A percentile compares a stretch with the other conserved stretches of the same genome.
Evolutionary conservation across 257 asterid genomes (phyloP).

Genomic region (Solanum chiquidenum): DNA sequence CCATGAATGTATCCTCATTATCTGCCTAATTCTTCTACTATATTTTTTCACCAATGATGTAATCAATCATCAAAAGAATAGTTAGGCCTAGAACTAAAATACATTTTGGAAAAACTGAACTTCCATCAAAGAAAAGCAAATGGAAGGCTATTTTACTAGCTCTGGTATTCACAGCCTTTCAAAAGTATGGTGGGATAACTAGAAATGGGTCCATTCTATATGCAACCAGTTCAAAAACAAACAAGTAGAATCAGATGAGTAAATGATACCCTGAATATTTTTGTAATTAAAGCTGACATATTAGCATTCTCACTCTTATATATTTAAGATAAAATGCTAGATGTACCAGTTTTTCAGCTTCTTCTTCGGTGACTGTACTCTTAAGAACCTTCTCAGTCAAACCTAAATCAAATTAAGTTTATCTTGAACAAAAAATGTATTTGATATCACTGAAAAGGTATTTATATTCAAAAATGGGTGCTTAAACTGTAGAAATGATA

Average conservation of each 20-base stretch:
- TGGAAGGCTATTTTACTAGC: background rate
- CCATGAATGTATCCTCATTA: background rate
- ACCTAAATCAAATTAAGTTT: slow-evolving; percentile 29
- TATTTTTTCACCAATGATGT: background rate
- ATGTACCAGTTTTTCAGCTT: slow-evolving; percentile 84
- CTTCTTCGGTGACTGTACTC: slow-evolving; percentile 61
- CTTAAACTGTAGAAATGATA: background rate
- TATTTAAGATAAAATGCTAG: background rate
- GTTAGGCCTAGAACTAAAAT: background rate
- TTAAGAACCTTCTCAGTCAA: slow-evolving; percentile 75
- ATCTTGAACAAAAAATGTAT: background rate
- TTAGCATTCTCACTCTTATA: background rate
- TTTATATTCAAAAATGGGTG: background rate
- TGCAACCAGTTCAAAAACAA: background rate
- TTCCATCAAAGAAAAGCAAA: background rate
- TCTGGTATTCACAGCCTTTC: background rate
- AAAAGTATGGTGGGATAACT: background rate
- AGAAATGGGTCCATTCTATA: background rate
- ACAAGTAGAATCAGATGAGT: background rate
- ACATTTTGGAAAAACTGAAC: background rate
- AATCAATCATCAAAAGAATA: background rate
- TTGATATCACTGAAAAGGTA: background rate
- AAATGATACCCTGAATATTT: background rate
- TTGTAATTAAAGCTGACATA: background rate
- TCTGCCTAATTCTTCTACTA: background rate